These are phyloP conservation scores for Saccharum hybrid DNA, from an alignment of 202 grass and related monocot genomes.

Conservation along the genomic window DNA sequence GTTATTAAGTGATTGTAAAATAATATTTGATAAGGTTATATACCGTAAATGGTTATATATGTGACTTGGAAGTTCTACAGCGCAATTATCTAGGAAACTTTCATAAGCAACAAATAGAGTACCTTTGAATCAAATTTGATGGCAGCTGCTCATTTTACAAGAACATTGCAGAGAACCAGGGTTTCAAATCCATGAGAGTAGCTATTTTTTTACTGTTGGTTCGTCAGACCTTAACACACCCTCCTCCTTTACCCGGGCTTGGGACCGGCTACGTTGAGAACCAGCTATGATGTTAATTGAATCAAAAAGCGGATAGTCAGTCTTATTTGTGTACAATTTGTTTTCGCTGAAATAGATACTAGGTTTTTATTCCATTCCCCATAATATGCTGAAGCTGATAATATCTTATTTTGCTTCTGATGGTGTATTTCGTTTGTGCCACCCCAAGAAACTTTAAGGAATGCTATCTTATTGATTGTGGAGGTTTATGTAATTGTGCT, in stretches of 20 bases:
- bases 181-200: no score
- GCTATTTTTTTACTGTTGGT: no score
- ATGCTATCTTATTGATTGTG: background rate
- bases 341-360: background rate
- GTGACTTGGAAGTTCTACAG: background rate
- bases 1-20: background rate
- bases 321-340: constrained; percentile 5
- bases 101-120: background rate
- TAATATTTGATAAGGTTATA: background rate
- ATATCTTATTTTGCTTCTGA: constrained; percentile 1
- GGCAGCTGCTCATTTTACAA: constrained; percentile 21
- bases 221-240: no score
- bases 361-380: background rate
- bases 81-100: background rate
- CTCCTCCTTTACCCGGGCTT: no score
- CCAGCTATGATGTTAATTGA: background rate
- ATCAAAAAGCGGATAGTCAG: background rate
- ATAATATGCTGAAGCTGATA: constrained; percentile 13
- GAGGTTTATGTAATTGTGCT: constrained; percentile 29
- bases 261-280: no score
- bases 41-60: background rate
- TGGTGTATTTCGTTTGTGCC: constrained; percentile 1
- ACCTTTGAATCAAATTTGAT: constrained; percentile 12
- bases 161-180: constrained; percentile 11
- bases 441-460: constrained; percentile 1